phyloP scores from a whole-genome alignment of 2,329 filamentous ascomycete species.

The Fusarium sp. region DNA sequence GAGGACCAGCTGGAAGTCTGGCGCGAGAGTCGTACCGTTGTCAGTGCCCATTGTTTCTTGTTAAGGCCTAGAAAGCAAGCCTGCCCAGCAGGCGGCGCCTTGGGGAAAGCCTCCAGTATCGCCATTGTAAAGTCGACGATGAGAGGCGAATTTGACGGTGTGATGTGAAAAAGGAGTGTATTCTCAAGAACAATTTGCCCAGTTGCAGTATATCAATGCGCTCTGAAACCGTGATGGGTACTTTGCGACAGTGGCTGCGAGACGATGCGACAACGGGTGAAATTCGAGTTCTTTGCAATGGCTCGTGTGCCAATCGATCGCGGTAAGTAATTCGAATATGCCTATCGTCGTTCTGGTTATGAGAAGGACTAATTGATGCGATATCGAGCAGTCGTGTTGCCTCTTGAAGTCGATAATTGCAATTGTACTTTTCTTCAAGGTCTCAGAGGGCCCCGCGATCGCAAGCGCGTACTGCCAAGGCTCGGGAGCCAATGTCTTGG shows the following conservation, averaged over 20 bases:
- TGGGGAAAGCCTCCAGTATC: constrained; percentile 38
- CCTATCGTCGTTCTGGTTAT: background rate
- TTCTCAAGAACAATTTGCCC: constrained; percentile 3
- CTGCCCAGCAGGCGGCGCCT: constrained; percentile 19
- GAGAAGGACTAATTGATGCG: background rate
- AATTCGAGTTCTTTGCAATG: constrained; percentile 13
- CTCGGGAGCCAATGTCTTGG: constrained; percentile 43
- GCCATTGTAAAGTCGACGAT: constrained; percentile 38
- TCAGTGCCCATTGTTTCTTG: constrained; percentile 49
- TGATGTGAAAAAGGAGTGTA: constrained; percentile 17
- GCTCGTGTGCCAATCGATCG: constrained; percentile 2
- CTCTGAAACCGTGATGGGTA: constrained; percentile 25
- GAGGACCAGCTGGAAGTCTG: background rate
- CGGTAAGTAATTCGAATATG: background rate
- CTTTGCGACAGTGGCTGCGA: constrained; percentile 37
- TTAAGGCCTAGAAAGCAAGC: constrained; percentile 44
- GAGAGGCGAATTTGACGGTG: background rate
- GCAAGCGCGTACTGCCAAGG: constrained; percentile 46
- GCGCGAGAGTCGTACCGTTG: constrained; percentile 30
- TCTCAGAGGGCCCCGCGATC: constrained; percentile 32
- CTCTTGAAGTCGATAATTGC: constrained; percentile 2
- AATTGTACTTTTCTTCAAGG: constrained; percentile 6
- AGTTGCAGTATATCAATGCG: constrained; percentile 14
- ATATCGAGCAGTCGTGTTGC: background rate
- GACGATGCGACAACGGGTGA: constrained; percentile 35